Evolutionary conservation across 345 rosid genomes (phyloP).

Genomic region (Gossypium ekmanianum): DNA sequence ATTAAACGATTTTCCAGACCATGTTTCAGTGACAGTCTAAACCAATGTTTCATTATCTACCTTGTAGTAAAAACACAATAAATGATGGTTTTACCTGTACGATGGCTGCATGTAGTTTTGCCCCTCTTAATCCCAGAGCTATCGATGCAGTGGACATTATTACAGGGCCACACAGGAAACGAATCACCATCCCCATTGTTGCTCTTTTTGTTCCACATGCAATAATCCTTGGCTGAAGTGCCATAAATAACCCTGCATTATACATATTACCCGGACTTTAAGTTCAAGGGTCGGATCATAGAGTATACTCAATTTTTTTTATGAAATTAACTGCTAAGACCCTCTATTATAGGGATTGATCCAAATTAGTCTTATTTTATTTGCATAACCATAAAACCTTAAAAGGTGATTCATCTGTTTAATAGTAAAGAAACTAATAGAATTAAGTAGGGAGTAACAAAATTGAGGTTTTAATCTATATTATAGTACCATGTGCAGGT

Average conservation of each 20-base stretch:
- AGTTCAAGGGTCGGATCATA: too few species aligned
- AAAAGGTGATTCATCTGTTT: too few species aligned
- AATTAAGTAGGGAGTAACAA: too few species aligned
- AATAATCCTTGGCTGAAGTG: slow-evolving; percentile 66
- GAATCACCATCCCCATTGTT: slow-evolving; percentile 51
- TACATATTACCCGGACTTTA: neutral
- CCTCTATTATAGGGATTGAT: too few species aligned
- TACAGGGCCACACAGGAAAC: slow-evolving; percentile 60
- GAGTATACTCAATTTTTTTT: too few species aligned
- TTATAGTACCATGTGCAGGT: neutral
- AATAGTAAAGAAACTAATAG: too few species aligned
- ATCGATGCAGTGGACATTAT: slow-evolving; percentile 53
- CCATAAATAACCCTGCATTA: slow-evolving; percentile 66
- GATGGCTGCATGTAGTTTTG: slow-evolving; percentile 60
- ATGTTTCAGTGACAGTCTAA: neutral
- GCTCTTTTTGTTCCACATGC: slow-evolving; percentile 66
- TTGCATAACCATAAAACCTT: too few species aligned
- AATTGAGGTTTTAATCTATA: too few species aligned
- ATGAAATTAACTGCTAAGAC: too few species aligned
- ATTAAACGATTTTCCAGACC: neutral
- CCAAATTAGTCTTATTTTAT: too few species aligned
- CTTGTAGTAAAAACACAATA: neutral
- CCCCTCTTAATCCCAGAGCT: slow-evolving; percentile 47
- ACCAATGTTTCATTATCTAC: neutral
- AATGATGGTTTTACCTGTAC: slow-evolving; percentile 46